Conservation (phyloP, 345 rosid genomes). For the Mallotus nudiflorus region DNA sequence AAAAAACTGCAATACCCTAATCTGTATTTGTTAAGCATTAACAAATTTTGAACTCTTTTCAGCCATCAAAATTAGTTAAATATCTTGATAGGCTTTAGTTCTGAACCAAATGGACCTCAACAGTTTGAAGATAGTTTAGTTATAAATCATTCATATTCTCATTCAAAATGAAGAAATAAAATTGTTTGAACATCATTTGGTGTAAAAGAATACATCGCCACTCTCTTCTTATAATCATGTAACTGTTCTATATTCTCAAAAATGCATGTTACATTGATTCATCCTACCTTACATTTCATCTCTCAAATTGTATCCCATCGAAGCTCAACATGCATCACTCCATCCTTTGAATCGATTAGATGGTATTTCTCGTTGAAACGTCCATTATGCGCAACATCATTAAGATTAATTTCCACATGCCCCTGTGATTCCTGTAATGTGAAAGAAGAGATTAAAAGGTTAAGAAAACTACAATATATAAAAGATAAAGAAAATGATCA, state of each 20-base stretch:
- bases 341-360: constrained; percentile 76
- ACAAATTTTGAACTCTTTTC: too few species aligned
- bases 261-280: background rate
- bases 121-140: too few species aligned
- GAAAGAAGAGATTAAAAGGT: background rate
- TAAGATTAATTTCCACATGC: constrained; percentile 61
- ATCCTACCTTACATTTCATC: background rate
- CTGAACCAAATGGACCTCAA: too few species aligned
- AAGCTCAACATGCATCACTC: constrained; percentile 66
- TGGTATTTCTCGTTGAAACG: constrained; percentile 76
- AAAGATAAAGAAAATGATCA: background rate
- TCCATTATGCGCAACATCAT: constrained; percentile 75
- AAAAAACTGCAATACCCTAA: too few species aligned
- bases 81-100: too few species aligned
- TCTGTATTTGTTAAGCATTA: too few species aligned
- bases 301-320: constrained; percentile 62
- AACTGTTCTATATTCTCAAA: too few species aligned
- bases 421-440: constrained; percentile 65
- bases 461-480: background rate
- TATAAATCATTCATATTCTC: too few species aligned
- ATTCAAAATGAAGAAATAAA: too few species aligned
- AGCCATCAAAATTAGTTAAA: too few species aligned
- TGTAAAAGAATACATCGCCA: background rate
- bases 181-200: too few species aligned
- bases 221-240: background rate